Conservation (phyloP, 345 rosid genomes). For the Linum trigynum region DNA sequence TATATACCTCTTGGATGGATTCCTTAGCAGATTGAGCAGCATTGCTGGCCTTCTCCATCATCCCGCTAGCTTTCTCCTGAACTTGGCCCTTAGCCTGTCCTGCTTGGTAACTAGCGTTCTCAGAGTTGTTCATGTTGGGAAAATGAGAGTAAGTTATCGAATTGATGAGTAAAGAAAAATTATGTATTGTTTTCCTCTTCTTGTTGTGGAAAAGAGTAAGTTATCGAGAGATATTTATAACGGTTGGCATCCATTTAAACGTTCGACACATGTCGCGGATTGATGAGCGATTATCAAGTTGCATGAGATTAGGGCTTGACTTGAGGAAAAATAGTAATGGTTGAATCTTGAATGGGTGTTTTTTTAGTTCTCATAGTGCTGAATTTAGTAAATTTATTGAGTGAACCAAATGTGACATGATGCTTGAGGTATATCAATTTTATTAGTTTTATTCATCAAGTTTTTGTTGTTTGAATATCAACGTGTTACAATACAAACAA, state of each 20-base stretch:
- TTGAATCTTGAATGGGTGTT: not conserved
- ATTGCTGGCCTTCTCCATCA: not conserved
- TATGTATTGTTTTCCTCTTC: not conserved
- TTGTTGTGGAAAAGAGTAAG: not conserved
- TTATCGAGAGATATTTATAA: too few relatives aligned
- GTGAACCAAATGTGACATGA: too few relatives aligned
- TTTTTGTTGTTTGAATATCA: too few relatives aligned
- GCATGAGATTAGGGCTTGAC: not conserved
- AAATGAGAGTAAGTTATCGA: not conserved
- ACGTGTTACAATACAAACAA: too few relatives aligned
- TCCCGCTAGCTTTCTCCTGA: not conserved
- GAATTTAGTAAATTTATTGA: not conserved
- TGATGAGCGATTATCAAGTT: too few relatives aligned
- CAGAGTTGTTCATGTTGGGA: not conserved
- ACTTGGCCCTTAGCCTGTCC: not conserved
- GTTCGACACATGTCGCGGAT: too few relatives aligned
- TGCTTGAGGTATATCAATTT: too few relatives aligned
- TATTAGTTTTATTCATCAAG: too few relatives aligned
- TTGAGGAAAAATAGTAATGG: not conserved
- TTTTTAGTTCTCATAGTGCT: too few relatives aligned
- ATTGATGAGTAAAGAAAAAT: too few relatives aligned
- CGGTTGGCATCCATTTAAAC: too few relatives aligned
- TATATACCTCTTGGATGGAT: not conserved
- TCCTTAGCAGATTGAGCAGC: not conserved
- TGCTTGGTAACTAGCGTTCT: not conserved